Evolutionary conservation across 2,329 filamentous ascomycete species (phyloP).

Genomic region (Xylariaceae sp.): DNA sequence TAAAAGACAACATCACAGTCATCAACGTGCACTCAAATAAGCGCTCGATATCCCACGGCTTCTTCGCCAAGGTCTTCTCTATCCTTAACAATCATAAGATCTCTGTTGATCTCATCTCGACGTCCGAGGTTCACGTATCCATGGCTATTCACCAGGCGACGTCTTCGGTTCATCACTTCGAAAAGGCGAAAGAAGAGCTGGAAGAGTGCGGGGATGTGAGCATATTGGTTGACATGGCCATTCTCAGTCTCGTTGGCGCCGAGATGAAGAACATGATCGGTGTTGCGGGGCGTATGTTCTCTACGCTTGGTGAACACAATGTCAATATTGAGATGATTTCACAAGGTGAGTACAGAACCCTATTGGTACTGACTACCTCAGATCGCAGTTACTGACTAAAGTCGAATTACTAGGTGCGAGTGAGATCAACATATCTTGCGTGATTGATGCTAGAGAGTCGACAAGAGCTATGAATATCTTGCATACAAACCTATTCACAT

Average conservation of each 20-base stretch:
- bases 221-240: constrained; percentile 87
- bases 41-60: constrained; percentile 90
- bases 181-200: constrained; percentile 67
- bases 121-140: constrained; percentile 93
- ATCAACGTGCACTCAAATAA: constrained; percentile 99
- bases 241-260: constrained; percentile 87
- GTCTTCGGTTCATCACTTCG: constrained; percentile 57
- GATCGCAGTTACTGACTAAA: too few species aligned
- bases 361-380: too few species aligned
- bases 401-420: constrained; percentile 65
- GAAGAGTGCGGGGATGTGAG: constrained; percentile 84
- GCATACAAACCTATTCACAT: constrained; percentile 95
- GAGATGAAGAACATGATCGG: constrained; percentile 98
- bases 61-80: constrained; percentile 89
- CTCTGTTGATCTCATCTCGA: constrained; percentile 94
- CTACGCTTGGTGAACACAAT: constrained; percentile 84
- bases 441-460: constrained; percentile 87
- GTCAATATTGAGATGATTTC: constrained; percentile 99
- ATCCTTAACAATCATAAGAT: constrained; percentile 83
- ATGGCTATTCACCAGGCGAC: constrained; percentile 89
- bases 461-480: constrained; percentile 93
- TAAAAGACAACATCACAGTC: constrained; percentile 94
- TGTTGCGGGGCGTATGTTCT: constrained; percentile 91
- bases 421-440: constrained; percentile 98
- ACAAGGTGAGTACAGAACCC: constrained; percentile 62